These are phyloP conservation scores for Metarhizium album DNA, from an alignment of 2,329 filamentous ascomycete genomes.

Conservation along the genomic window DNA sequence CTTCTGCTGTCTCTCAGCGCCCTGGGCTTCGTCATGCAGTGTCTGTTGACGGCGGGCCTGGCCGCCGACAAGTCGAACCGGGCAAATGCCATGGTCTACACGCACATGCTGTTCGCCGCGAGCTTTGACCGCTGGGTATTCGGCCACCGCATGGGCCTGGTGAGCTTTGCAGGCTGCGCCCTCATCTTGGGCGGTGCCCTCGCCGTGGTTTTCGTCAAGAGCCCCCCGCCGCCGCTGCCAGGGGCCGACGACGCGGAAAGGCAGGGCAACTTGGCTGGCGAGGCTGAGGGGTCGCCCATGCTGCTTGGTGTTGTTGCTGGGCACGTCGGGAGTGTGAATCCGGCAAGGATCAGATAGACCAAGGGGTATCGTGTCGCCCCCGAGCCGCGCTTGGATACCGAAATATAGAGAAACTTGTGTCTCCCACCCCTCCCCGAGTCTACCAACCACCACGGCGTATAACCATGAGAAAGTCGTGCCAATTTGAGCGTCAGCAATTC, in stretches of 20 bases:
- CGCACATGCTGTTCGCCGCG: constrained; percentile 45
- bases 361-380: background rate
- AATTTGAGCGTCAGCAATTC: too few relatives aligned
- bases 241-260: constrained; percentile 24
- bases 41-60: constrained; percentile 69
- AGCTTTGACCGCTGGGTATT: constrained; percentile 43
- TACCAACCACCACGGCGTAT: too few relatives aligned
- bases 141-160: constrained; percentile 36
- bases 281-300: constrained; percentile 30
- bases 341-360: constrained; percentile 5
- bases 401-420: too few relatives aligned
- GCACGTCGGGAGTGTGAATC: constrained; percentile 12
- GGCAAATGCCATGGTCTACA: constrained; percentile 48
- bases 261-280: constrained; percentile 18
- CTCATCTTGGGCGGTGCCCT: constrained; percentile 44
- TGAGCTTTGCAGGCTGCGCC: constrained; percentile 39
- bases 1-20: constrained; percentile 58
- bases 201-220: constrained; percentile 37
- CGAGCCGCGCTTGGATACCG: too few relatives aligned
- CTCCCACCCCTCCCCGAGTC: too few relatives aligned
- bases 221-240: constrained; percentile 18
- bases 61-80: constrained; percentile 56
- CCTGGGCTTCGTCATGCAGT: constrained; percentile 77
- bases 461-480: too few relatives aligned
- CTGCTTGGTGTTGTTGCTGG: constrained; percentile 22